These are phyloP conservation scores for Aspergillus tanneri DNA, from an alignment of 2,329 filamentous ascomycete genomes.

Conservation along the genomic window DNA sequence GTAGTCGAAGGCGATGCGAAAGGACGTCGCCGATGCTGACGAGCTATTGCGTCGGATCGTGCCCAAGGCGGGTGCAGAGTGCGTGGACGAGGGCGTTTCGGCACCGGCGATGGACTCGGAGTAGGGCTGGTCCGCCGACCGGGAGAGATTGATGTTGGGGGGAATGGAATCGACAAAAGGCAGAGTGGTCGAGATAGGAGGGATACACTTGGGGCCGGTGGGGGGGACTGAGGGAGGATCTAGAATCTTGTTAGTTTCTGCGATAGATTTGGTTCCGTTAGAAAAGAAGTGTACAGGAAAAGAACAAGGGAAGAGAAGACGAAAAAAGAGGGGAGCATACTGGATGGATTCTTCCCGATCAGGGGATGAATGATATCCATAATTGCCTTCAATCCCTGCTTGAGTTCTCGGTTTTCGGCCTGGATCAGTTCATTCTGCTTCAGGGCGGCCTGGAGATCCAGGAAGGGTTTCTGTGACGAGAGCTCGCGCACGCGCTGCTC, in stretches of 20 bases:
- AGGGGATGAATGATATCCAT: constrained; percentile 55
- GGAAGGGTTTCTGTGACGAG: constrained; percentile 76
- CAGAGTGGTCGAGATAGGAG: constrained; percentile 23
- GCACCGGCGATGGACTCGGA: constrained; percentile 30
- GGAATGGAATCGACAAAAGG: constrained; percentile 29
- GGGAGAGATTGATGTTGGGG: constrained; percentile 6
- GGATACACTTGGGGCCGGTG: constrained; percentile 17
- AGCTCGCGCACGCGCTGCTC: constrained; percentile 73
- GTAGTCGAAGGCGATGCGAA: constrained; percentile 44
- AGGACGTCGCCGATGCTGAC: constrained; percentile 28
- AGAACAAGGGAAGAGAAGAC: neutral
- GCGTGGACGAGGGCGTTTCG: constrained; percentile 32
- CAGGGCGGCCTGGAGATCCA: constrained; percentile 74
- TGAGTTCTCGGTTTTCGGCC: constrained; percentile 77
- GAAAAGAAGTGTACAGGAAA: neutral
- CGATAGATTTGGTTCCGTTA: neutral
- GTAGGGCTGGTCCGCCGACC: constrained; percentile 27
- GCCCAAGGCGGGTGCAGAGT: constrained; percentile 25
- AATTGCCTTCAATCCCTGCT: constrained; percentile 64
- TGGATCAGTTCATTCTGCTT: constrained; percentile 74
- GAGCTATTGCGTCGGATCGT: constrained; percentile 28
- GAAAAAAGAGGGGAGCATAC: constrained; percentile 29
- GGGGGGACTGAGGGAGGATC: constrained; percentile 17
- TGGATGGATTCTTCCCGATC: constrained; percentile 44
- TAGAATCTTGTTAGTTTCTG: constrained; percentile 2